Evolutionary conservation across 768 basidiomycete genomes (phyloP), one percentile per base, ranked within the genome.

Genomic region (Punctularia strigosozonata): DNA sequence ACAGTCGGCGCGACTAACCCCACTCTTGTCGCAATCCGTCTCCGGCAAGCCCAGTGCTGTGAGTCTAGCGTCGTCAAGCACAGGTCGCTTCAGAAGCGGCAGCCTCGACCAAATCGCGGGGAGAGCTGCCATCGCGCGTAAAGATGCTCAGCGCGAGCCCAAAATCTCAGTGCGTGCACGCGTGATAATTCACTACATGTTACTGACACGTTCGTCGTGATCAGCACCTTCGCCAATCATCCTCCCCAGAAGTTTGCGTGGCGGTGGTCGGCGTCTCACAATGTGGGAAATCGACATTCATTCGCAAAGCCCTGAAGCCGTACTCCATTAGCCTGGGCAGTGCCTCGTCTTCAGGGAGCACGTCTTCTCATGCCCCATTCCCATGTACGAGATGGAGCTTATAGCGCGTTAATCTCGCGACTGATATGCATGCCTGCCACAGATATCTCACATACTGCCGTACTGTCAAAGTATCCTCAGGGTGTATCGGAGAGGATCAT

Each of bases 221-320:
- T 28, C 10, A 28, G 15, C 26, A 15, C 26, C 26, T 8, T 28
- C 26, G 8, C 8, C 12, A 34, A 10, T 34, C 12, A 13, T 19
- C 33, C 33, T 10, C 33, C 50, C 12, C 49, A 56, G 37, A 56
- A n/a, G n/a, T 83, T 36, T 75, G 77, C 6, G 63, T 98, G 22
- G 79, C 80, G 23, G 77, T 98, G 24, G 68, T 92, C 26, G 94
- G 94, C 12, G 69, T 75, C 10, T 57, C 68, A 26, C 72, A 77
- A 24, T 89, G 84, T 43, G 94, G 92, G 43, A 97, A 97, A 60
- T 80, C 86, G 2, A 74, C 77, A 3, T 69, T 88, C 36, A 84
- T 95, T 45, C 65, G 67, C 25, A 80, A 79, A 53, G 90, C 88
- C 8, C 64, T 90, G 40, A 77, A 73, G 45, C 64, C 68, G 2